Percentiles rank a stretch among this genome's conserved stretches.
Evolutionary conservation across 2,329 filamentous ascomycete species (phyloP).

Genomic region (Trichoderma sp.): DNA sequence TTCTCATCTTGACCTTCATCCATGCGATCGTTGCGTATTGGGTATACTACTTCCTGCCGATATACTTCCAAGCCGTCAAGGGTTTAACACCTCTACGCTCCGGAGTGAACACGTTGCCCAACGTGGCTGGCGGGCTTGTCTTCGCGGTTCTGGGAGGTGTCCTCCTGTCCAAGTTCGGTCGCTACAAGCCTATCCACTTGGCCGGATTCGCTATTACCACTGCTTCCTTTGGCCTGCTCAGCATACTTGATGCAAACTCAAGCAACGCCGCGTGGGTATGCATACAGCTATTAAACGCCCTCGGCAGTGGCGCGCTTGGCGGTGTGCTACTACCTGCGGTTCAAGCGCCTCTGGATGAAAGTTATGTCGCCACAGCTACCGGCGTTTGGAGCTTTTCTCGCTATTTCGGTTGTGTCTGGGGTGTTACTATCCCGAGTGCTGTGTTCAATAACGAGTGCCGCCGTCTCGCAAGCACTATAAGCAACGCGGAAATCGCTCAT

Average conservation of each 20-base stretch:
- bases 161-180: background rate
- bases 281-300: background rate
- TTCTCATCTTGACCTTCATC: constrained; percentile 1
- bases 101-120: background rate
- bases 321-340: background rate
- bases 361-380: background rate
- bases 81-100: background rate
- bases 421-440: constrained; percentile 6
- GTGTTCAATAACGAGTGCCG: constrained; percentile 19
- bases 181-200: background rate
- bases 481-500: background rate
- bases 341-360: constrained; percentile 2
- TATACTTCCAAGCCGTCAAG: constrained; percentile 17
- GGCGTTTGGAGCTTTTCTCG: constrained; percentile 3
- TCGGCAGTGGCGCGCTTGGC: background rate
- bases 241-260: background rate
- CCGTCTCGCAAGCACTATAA: background rate
- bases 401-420: constrained; percentile 16
- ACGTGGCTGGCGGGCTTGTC: background rate
- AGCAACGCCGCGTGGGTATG: background rate
- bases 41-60: constrained; percentile 7
- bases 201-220: background rate
- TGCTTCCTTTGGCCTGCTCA: background rate
- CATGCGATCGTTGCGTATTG: background rate
- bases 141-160: background rate